These are phyloP conservation scores for Globisporangium megalacanthum DNA, from an alignment of 352 stramenopile genomes.

Conservation along the genomic window DNA sequence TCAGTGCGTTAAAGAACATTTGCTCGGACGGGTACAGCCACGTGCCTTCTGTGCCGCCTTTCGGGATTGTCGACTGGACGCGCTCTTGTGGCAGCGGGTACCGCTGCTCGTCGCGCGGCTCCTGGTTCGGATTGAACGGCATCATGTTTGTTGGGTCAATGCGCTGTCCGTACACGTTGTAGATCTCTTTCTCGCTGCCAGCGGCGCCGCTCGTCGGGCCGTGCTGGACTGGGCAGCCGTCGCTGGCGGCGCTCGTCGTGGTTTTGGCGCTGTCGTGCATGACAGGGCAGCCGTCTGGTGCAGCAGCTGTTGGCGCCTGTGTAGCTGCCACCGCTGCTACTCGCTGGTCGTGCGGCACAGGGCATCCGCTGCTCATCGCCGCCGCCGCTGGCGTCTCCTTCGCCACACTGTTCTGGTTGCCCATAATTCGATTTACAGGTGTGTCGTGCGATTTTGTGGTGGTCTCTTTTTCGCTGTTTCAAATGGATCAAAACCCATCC, in stretches of 20 bases:
- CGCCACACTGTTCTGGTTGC: constrained; percentile 57
- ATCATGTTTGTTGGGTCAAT: constrained; percentile 99
- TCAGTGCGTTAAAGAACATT: constrained; percentile 99
- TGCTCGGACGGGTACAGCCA: constrained; percentile 98
- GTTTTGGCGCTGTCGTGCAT: constrained; percentile 44
- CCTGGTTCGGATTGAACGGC: constrained; percentile 94
- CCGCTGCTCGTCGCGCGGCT: constrained; percentile 89
- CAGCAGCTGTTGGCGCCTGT: constrained; percentile 10
- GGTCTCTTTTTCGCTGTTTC: not conserved
- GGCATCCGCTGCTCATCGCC: constrained; percentile 22
- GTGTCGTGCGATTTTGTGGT: not conserved
- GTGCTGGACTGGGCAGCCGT: constrained; percentile 54
- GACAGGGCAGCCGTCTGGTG: constrained; percentile 55
- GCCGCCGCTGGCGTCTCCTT: constrained; percentile 6
- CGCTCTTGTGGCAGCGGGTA: constrained; percentile 90
- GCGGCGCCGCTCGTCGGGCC: constrained; percentile 15
- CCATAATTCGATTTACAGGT: constrained; percentile 28
- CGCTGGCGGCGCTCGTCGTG: constrained; percentile 18
- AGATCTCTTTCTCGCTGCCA: constrained; percentile 54
- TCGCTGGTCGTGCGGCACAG: constrained; percentile 44
- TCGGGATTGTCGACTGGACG: constrained; percentile 95
- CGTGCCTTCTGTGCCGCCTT: constrained; percentile 91
- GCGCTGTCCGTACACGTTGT: constrained; percentile 97
- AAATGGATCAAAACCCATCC: not conserved
- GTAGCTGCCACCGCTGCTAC: constrained; percentile 4